Percentiles rank a stretch among this genome's conserved stretches.
Conservation (phyloP, 805 yeast species). For the Lachancea meyersii region DNA sequence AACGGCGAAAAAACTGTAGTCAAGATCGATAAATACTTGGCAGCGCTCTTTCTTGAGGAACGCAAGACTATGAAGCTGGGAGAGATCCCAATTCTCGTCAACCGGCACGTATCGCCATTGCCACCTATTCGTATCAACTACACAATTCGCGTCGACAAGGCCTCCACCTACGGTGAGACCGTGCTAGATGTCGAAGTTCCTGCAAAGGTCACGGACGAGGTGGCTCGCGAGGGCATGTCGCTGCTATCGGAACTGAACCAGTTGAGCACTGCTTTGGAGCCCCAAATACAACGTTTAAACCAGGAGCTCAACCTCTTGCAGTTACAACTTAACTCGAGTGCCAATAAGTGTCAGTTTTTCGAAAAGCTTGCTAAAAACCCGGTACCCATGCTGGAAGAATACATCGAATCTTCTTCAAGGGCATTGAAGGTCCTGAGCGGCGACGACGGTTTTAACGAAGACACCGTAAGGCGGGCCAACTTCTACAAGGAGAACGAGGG, state of each 20-base stretch:
- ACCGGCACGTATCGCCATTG: conserved; percentile 61
- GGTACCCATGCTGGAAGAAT: conserved; percentile 59
- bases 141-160: conserved; percentile 66
- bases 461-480: conserved; percentile 73
- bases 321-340: conserved; percentile 46
- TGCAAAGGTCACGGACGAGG: conserved; percentile 29
- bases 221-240: conserved; percentile 28
- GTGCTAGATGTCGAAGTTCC: conserved; percentile 71
- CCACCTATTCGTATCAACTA: conserved; percentile 77
- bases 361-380: conserved; percentile 71
- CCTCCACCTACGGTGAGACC: conserved; percentile 73
- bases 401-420: conserved; percentile 75
- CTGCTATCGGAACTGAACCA: conserved; percentile 27
- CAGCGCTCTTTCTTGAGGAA: conserved; percentile 34
- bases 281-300: conserved; percentile 39
- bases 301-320: conserved; percentile 39
- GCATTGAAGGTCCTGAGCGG: conserved; percentile 81
- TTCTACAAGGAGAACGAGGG: conserved; percentile 67
- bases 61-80: conserved; percentile 38
- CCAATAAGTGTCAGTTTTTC: conserved; percentile 74
- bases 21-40: conserved; percentile 43
- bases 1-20: conserved; percentile 49
- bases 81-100: conserved; percentile 38
- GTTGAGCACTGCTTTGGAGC: conserved; percentile 32
- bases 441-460: conserved; percentile 87